Evolutionary conservation across 345 rosid genomes (phyloP).

Genomic region (Odontarrhena argentea): DNA sequence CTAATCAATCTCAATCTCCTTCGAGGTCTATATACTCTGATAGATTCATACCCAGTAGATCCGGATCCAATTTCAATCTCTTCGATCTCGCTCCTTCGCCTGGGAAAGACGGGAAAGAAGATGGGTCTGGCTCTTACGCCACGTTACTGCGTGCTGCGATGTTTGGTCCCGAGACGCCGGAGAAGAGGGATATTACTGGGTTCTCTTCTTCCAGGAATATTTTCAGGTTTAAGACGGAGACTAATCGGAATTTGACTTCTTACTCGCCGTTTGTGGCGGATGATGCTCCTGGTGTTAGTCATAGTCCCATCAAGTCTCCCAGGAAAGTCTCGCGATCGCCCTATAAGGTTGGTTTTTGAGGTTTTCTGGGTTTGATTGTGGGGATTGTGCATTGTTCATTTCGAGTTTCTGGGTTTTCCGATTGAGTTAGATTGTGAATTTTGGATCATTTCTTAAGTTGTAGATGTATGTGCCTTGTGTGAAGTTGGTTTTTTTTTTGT

Average conservation of each 20-base stretch:
- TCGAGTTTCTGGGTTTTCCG: background rate
- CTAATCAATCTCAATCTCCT: constrained; percentile 61
- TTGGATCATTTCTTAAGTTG: constrained; percentile 25
- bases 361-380: background rate
- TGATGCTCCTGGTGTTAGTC: constrained; percentile 63
- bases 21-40: constrained; percentile 83
- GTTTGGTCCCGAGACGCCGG: constrained; percentile 85
- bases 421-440: background rate
- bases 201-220: constrained; percentile 59
- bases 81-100: constrained; percentile 65
- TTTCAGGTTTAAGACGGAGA: constrained; percentile 85
- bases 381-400: constrained; percentile 12
- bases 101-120: constrained; percentile 62
- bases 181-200: constrained; percentile 52
- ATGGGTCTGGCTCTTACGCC: constrained; percentile 67
- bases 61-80: constrained; percentile 82
- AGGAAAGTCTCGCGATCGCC: constrained; percentile 94
- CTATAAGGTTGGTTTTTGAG: constrained; percentile 58
- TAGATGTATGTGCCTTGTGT: constrained; percentile 9
- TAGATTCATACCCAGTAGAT: constrained; percentile 92
- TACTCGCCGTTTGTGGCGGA: constrained; percentile 66
- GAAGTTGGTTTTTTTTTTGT: background rate
- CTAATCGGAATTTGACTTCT: constrained; percentile 63
- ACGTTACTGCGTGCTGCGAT: constrained; percentile 71
- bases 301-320: constrained; percentile 71